These are phyloP conservation scores for Massariosphaeria phaeospora DNA, from an alignment of 495 filamentous ascomycete species.

Conservation along the genomic window DNA sequence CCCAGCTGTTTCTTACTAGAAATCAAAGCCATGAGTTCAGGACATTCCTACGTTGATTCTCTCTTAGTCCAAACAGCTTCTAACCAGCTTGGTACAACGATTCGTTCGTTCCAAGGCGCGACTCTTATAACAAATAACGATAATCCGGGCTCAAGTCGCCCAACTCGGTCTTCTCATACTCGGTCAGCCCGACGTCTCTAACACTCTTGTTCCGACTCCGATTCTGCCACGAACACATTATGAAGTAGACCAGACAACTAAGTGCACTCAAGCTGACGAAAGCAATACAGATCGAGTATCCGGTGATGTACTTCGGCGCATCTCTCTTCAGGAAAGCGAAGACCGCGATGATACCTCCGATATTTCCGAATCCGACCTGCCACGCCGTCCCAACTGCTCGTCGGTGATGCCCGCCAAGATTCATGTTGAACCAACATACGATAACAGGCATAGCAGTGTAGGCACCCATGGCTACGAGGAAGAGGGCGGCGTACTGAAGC, in stretches of 20 bases:
- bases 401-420: conserved; percentile 80
- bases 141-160: conserved; percentile 66
- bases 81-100: no score
- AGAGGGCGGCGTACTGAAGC: conserved; percentile 41
- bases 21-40: no score
- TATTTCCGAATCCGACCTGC: conserved; percentile 92
- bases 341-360: conserved; percentile 86
- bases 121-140: conserved; percentile 51
- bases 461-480: conserved; percentile 42
- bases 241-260: conserved; percentile 57
- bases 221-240: conserved; percentile 61
- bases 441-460: conserved; percentile 72
- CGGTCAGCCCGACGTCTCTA: conserved; percentile 54
- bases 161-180: conserved; percentile 67
- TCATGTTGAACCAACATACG: conserved; percentile 94
- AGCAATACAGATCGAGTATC: conserved; percentile 72
- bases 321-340: conserved; percentile 74
- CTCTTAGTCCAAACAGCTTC: no score
- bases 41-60: no score
- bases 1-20: no score
- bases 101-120: no score
- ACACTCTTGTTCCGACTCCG: conserved; percentile 52
- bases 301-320: conserved; percentile 62
- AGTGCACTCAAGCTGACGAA: conserved; percentile 65
- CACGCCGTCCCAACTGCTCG: conserved; percentile 78